A percentile compares a stretch with the other conserved stretches of the same genome.
These are phyloP conservation scores for Gossypium longicalyx DNA, from an alignment of 345 rosid species.

Conservation along the genomic window DNA sequence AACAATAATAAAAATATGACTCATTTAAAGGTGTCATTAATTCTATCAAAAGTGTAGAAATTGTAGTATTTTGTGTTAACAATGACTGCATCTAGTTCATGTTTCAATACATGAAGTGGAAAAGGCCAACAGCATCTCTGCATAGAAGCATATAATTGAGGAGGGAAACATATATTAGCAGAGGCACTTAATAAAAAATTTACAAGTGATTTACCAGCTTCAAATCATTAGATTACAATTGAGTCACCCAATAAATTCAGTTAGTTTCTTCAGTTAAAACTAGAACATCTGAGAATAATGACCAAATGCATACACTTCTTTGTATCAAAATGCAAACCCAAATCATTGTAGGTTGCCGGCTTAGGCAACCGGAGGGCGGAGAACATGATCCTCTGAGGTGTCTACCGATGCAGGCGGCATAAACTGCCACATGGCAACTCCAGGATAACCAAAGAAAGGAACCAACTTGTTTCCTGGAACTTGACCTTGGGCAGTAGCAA, in stretches of 20 bases:
- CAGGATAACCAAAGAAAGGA: constrained; percentile 83
- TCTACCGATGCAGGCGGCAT: constrained; percentile 90
- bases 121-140: no score
- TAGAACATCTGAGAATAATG: constrained; percentile 33
- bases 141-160: background rate
- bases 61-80: no score
- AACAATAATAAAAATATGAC: no score
- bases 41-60: no score
- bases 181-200: constrained; percentile 37
- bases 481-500: constrained; percentile 73
- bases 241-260: constrained; percentile 41
- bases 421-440: constrained; percentile 98
- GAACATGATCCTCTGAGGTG: constrained; percentile 93
- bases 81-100: no score
- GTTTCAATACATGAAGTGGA: no score
- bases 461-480: constrained; percentile 85
- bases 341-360: constrained; percentile 15
- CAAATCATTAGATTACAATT: constrained; percentile 20
- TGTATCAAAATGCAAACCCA: constrained; percentile 37
- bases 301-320: constrained; percentile 34
- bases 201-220: constrained; percentile 40
- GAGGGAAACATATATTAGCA: background rate
- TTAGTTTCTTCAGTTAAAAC: constrained; percentile 33
- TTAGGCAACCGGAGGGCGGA: constrained; percentile 87
- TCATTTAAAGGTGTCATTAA: no score